These are phyloP conservation scores for Pulicaria dysenterica DNA, from an alignment of 129 eudicot genomes.

Conservation along the genomic window DNA sequence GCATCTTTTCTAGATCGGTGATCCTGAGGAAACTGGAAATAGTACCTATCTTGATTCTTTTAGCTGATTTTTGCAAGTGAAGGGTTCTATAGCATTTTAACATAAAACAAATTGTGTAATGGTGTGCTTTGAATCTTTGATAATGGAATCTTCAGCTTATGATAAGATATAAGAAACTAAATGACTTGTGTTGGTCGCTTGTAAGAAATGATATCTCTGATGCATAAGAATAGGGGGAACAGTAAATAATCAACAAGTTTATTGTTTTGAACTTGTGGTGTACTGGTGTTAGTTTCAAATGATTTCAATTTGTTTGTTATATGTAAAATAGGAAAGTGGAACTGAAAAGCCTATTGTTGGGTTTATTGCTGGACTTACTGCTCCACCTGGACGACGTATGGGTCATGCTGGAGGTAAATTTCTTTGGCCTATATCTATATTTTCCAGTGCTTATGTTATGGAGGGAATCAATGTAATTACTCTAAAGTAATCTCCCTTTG, in stretches of 20 bases:
- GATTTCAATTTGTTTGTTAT: neutral
- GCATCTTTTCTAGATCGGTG: neutral
- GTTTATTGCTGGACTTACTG: conserved; percentile 98
- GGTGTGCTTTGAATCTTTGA: neutral
- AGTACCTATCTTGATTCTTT: neutral
- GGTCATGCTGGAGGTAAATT: conserved; percentile 99
- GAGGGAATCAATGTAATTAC: neutral
- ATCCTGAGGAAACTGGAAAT: neutral
- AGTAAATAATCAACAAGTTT: neutral
- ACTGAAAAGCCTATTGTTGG: conserved; percentile 97
- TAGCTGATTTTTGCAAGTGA: conserved; percentile 4
- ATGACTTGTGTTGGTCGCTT: neutral
- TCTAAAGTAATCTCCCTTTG: conserved; percentile 4
- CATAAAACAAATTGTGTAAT: neutral
- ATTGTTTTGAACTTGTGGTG: conserved; percentile 8
- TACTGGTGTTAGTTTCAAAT: conserved; percentile 10
- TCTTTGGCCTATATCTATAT: neutral
- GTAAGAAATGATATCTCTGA: neutral
- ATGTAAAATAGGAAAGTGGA: conserved; percentile 83
- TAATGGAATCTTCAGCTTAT: neutral
- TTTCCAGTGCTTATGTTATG: neutral
- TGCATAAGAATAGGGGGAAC: neutral
- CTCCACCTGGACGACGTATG: conserved; percentile 99
- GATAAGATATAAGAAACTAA: neutral
- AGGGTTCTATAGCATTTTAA: neutral